Conservation (phyloP, 768 basidiomycete species). For the Kwoniella mangroviensis region DNA sequence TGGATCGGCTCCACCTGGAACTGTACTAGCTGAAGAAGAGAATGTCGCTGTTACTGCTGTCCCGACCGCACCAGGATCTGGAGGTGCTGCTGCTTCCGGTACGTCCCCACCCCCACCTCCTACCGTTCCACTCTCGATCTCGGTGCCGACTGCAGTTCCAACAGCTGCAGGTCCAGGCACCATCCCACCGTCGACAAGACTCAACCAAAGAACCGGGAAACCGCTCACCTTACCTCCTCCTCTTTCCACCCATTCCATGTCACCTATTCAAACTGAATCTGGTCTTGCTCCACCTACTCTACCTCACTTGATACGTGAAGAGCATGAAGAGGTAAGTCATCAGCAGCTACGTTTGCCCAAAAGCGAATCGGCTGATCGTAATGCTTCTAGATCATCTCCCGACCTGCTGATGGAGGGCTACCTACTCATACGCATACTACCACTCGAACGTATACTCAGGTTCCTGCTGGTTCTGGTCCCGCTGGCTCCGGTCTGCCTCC, state of each 20-base stretch:
- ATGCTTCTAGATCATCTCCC: conserved; percentile 39
- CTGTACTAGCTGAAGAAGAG: conserved; percentile 13
- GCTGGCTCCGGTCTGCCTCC: conserved; percentile 6
- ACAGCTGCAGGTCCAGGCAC: conserved; percentile 19
- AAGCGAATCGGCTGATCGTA: background rate
- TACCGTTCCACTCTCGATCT: conserved; percentile 14
- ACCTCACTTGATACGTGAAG: conserved; percentile 43
- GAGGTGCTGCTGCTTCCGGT: conserved; percentile 24
- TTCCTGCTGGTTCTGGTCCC: conserved; percentile 12
- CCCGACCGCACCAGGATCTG: conserved; percentile 14
- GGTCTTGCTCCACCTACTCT: conserved; percentile 20
- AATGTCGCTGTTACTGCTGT: conserved; percentile 24
- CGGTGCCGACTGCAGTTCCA: conserved; percentile 13
- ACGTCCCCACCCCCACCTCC: conserved; percentile 11
- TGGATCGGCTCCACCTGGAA: conserved; percentile 16
- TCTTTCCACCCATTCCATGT: conserved; percentile 38
- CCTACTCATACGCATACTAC: conserved; percentile 46
- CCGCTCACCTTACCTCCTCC: conserved; percentile 39
- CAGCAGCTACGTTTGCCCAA: background rate
- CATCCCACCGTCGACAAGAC: conserved; percentile 16
- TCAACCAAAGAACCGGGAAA: conserved; percentile 51
- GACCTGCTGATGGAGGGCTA: conserved; percentile 37
- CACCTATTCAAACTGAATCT: conserved; percentile 35
- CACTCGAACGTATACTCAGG: conserved; percentile 40
- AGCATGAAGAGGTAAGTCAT: conserved; percentile 50